Evolutionary conservation across 2,329 filamentous ascomycete species (phyloP).

Genomic region (Lachnellula arida): DNA sequence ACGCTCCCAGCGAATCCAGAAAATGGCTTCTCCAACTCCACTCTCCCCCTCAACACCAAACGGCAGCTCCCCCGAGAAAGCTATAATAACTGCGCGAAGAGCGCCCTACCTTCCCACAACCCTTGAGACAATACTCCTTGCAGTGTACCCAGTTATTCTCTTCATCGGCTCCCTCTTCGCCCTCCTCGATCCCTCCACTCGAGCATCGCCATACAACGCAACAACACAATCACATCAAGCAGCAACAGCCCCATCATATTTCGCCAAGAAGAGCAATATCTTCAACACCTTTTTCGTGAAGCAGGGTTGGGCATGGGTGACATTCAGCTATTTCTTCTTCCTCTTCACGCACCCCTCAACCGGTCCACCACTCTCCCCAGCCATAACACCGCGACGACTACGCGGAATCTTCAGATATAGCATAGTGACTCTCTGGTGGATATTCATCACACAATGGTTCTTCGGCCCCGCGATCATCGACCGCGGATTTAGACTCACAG

Average conservation of each 20-base stretch:
- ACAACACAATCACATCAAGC: slow-evolving; percentile 58
- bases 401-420: slow-evolving; percentile 65
- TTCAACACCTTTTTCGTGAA: slow-evolving; percentile 96
- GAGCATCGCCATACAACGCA: slow-evolving; percentile 57
- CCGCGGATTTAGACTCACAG: slow-evolving; percentile 80
- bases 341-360: slow-evolving; percentile 61
- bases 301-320: slow-evolving; percentile 89
- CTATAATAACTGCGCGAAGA: slow-evolving; percentile 18
- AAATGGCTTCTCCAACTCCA: slow-evolving; percentile 16
- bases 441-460: slow-evolving; percentile 91
- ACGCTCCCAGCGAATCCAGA: slow-evolving; percentile 26
- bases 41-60: slow-evolving; percentile 8
- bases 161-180: slow-evolving; percentile 79
- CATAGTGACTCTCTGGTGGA: slow-evolving; percentile 73
- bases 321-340: slow-evolving; percentile 66
- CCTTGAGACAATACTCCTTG: slow-evolving; percentile 59
- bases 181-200: slow-evolving; percentile 67
- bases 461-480: slow-evolving; percentile 91
- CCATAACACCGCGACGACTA: slow-evolving; percentile 42
- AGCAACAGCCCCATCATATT: slow-evolving; percentile 70
- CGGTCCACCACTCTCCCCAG: slow-evolving; percentile 37
- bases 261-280: slow-evolving; percentile 87
- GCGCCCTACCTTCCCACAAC: slow-evolving; percentile 65
- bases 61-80: slow-evolving; percentile 1
- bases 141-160: slow-evolving; percentile 72